These are phyloP conservation scores for Fusarium sp. DNA, from an alignment of 2,329 filamentous ascomycete genomes.

Conservation along the genomic window DNA sequence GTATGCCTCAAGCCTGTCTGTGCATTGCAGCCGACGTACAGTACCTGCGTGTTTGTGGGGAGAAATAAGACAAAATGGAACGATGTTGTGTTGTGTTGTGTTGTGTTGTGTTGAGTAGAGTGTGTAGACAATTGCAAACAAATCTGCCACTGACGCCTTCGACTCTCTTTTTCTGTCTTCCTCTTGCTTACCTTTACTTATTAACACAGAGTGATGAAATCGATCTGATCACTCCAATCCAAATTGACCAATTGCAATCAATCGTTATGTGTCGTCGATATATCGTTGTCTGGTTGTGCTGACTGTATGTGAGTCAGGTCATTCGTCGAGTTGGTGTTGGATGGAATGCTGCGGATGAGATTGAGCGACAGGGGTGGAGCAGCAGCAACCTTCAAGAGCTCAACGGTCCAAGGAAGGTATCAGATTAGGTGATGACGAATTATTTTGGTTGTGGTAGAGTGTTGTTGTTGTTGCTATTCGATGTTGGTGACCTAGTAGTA, in stretches of 20 bases:
- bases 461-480: slow-evolving; percentile 2
- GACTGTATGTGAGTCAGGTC: slow-evolving; percentile 19
- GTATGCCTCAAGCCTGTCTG: slow-evolving; percentile 16
- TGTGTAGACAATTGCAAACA: slow-evolving; percentile 20
- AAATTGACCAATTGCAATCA: slow-evolving; percentile 8
- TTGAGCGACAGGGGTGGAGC: slow-evolving; percentile 15
- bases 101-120: neutral
- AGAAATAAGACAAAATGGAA: slow-evolving; percentile 18
- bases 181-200: slow-evolving; percentile 28
- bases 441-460: slow-evolving; percentile 12
- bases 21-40: slow-evolving; percentile 22
- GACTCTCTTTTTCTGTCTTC: slow-evolving; percentile 16
- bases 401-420: slow-evolving; percentile 9
- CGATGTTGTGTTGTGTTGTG: neutral
- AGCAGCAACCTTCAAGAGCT: slow-evolving; percentile 15
- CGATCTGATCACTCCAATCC: neutral
- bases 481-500: slow-evolving; percentile 20
- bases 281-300: slow-evolving; percentile 29
- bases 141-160: slow-evolving; percentile 16
- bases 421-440: slow-evolving; percentile 15
- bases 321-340: slow-evolving; percentile 22
- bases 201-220: neutral
- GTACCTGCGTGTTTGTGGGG: slow-evolving; percentile 34
- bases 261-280: slow-evolving; percentile 14
- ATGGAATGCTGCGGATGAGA: slow-evolving; percentile 31